Conservation (phyloP, 768 basidiomycete genomes). For the Lactarius trivialis region DNA sequence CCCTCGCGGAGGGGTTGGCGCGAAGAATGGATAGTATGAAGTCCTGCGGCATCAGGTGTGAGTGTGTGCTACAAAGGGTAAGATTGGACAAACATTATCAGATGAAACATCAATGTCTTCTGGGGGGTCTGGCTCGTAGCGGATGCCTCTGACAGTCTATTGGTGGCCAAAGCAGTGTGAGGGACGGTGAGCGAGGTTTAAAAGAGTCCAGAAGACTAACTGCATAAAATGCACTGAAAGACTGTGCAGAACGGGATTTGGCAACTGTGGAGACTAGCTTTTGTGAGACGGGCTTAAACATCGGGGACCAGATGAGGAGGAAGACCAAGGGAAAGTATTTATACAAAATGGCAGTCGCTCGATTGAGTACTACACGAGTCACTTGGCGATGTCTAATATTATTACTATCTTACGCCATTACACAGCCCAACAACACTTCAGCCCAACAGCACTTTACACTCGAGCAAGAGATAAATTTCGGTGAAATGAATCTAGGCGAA, state of each 20-base stretch:
- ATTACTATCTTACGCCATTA: neutral
- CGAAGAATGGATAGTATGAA: conserved; percentile 93
- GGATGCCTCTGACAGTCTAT: conserved; percentile 20
- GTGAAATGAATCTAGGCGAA: neutral
- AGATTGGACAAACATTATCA: conserved; percentile 1
- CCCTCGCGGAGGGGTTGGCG: conserved; percentile 86
- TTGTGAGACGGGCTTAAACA: conserved; percentile 31
- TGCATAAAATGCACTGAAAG: conserved; percentile 49
- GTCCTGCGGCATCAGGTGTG: conserved; percentile 48
- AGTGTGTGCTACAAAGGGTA: neutral
- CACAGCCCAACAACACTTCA: neutral
- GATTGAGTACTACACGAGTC: neutral
- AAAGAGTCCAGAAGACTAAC: conserved; percentile 34
- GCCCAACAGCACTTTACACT: neutral
- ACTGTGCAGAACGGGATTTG: conserved; percentile 27
- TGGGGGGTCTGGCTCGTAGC: conserved; percentile 10
- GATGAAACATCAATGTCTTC: conserved; percentile 10
- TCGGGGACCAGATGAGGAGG: conserved; percentile 1
- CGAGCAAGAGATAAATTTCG: neutral
- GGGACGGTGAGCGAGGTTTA: neutral
- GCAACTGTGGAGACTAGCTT: conserved; percentile 24
- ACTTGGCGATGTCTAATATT: neutral
- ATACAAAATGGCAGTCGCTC: conserved; percentile 2
- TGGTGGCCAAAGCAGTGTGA: neutral
- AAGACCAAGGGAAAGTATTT: neutral